Percentiles rank a stretch among this genome's conserved stretches.
Conservation (phyloP, 345 rosid genomes). For the Brassica juncea region DNA sequence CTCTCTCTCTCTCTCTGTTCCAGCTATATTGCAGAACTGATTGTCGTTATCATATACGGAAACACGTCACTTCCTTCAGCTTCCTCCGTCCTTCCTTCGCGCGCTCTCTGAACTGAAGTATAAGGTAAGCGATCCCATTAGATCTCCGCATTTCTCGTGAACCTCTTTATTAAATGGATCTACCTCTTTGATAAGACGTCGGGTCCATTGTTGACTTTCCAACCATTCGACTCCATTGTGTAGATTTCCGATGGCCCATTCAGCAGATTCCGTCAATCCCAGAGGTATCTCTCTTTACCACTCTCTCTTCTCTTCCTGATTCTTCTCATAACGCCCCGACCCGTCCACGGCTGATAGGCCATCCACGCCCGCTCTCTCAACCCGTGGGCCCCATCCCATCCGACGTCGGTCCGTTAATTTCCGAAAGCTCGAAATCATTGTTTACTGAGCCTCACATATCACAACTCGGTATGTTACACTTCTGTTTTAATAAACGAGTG, state of each 20-base stretch:
- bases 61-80: background rate
- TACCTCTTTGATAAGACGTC: background rate
- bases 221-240: background rate
- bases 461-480: too few species aligned
- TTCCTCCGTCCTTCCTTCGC: background rate
- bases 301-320: slow-evolving; percentile 7
- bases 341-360: too few species aligned
- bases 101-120: background rate
- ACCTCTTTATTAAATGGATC: background rate
- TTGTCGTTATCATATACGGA: background rate
- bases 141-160: slow-evolving; percentile 15
- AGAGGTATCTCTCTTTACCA: slow-evolving; percentile 52
- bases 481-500: slow-evolving; percentile 1
- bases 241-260: slow-evolving; percentile 56
- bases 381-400: too few species aligned
- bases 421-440: too few species aligned
- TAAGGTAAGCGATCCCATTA: slow-evolving; percentile 24
- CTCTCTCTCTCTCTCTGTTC: background rate
- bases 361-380: too few species aligned
- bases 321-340: background rate
- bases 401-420: too few species aligned
- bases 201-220: slow-evolving; percentile 16
- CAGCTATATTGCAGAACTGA: slow-evolving; percentile 15
- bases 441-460: too few species aligned
- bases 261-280: slow-evolving; percentile 66